A percentile compares a stretch with the other conserved stretches of the same genome.
phyloP scores from a whole-genome alignment of 2,329 filamentous ascomycete species.

The Microdochium trichocladiopsis region DNA sequence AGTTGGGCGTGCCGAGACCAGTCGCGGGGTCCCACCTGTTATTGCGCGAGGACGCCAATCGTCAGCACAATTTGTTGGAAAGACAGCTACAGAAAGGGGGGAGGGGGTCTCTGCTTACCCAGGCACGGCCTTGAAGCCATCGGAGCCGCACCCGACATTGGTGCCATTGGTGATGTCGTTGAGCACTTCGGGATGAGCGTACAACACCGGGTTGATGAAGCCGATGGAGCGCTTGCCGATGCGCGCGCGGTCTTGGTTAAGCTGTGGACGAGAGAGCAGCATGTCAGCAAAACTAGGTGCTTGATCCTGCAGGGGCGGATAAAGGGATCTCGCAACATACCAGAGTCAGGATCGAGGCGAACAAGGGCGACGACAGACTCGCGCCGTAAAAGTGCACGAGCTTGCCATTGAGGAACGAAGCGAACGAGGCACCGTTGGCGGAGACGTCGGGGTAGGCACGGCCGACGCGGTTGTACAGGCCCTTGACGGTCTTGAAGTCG shows the following conservation, averaged over 20 bases:
- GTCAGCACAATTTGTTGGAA: background rate
- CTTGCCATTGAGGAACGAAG: background rate
- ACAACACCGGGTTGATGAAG: conserved; percentile 27
- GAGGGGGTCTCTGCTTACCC: conserved; percentile 4
- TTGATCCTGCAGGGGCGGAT: background rate
- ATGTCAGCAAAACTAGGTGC: background rate
- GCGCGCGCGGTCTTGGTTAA: conserved; percentile 27
- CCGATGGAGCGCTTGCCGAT: conserved; percentile 25
- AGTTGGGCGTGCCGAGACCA: conserved; percentile 17
- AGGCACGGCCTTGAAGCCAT: conserved; percentile 13
- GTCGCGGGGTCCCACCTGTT: conserved; percentile 17
- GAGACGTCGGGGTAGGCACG: conserved; percentile 2
- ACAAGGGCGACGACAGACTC: conserved; percentile 43
- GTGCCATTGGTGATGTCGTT: conserved; percentile 16
- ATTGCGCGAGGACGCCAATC: background rate
- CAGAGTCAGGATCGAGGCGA: conserved; percentile 47
- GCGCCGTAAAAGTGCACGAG: conserved; percentile 4
- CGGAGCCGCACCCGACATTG: conserved; percentile 17
- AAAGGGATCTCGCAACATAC: too few relatives aligned
- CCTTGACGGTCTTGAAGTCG: conserved; percentile 1
- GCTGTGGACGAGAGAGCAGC: background rate
- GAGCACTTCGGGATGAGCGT: conserved; percentile 10
- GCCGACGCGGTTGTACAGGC: conserved; percentile 1
- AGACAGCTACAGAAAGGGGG: background rate
- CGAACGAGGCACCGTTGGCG: conserved; percentile 1